Conservation (phyloP, 2,329 filamentous ascomycete species). For the Claviceps purpurea region DNA sequence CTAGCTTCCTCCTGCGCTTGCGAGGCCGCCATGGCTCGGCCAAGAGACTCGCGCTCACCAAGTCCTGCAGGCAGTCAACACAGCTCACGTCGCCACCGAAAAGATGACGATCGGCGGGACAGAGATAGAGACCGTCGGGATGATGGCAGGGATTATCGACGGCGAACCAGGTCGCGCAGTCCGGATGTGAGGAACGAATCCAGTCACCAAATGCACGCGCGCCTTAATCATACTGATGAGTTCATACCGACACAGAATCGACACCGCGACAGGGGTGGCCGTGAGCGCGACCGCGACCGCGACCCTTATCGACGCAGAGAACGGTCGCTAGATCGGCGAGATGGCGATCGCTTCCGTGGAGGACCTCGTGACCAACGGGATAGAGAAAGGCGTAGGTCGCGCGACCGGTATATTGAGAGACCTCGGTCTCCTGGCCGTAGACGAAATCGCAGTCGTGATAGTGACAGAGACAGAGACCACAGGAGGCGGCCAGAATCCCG, state of each 20-base stretch:
- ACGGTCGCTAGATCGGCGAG: constrained; percentile 53
- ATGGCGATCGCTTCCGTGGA: constrained; percentile 51
- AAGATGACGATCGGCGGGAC: constrained; percentile 46
- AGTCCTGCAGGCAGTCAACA: constrained; percentile 80
- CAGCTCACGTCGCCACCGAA: constrained; percentile 55
- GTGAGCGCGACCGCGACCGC: constrained; percentile 23
- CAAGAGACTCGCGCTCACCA: constrained; percentile 70
- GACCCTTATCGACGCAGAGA: constrained; percentile 53
- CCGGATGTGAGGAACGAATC: constrained; percentile 40
- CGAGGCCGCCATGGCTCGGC: constrained; percentile 44
- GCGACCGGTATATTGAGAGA: constrained; percentile 44
- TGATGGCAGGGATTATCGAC: constrained; percentile 36
- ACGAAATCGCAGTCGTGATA: constrained; percentile 51
- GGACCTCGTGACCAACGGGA: constrained; percentile 41
- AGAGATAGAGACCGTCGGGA: constrained; percentile 37
- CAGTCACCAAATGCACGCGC: constrained; percentile 9
- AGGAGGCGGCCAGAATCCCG: constrained; percentile 64
- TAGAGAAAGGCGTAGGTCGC: constrained; percentile 51
- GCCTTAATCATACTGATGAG: constrained; percentile 25
- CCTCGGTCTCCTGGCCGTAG: constrained; percentile 46
- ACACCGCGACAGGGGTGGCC: constrained; percentile 39
- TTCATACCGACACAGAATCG: constrained; percentile 34
- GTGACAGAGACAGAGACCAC: constrained; percentile 44
- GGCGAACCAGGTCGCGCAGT: constrained; percentile 48
- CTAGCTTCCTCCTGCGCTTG: constrained; percentile 27